Conservation (phyloP, 352 stramenopile species). For the Pythium coloratum region DNA sequence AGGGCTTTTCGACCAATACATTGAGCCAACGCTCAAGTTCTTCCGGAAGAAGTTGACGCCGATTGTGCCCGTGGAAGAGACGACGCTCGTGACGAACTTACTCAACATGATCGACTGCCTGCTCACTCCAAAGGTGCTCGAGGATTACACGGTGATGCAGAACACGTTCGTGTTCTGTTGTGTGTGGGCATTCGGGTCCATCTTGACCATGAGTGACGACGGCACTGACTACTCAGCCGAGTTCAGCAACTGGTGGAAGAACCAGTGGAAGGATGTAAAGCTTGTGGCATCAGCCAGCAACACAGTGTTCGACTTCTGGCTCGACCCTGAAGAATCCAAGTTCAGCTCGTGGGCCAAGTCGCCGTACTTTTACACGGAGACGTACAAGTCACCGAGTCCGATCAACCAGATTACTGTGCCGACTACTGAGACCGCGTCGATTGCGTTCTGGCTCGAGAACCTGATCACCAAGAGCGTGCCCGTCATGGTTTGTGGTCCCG, state of each 20-base stretch:
- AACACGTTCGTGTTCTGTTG: constrained; percentile 96
- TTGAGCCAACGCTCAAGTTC: constrained; percentile 91
- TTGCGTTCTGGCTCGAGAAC: constrained; percentile 96
- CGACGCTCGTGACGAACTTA: constrained; percentile 91
- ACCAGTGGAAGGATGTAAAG: constrained; percentile 96
- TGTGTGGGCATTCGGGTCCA: constrained; percentile 94
- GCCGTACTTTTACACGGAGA: constrained; percentile 93
- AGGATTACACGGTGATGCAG: constrained; percentile 80
- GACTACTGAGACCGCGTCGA: constrained; percentile 94
- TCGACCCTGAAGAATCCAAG: constrained; percentile 89
- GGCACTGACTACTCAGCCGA: constrained; percentile 93
- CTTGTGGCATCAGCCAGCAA: constrained; percentile 91
- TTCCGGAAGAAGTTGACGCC: constrained; percentile 93
- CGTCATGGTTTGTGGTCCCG: constrained; percentile 93
- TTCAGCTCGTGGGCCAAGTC: constrained; percentile 96
- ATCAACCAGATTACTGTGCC: constrained; percentile 93
- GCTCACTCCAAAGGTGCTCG: constrained; percentile 77
- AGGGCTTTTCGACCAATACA: constrained; percentile 91
- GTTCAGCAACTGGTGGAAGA: constrained; percentile 96
- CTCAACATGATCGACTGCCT: constrained; percentile 95
- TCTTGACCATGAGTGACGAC: constrained; percentile 92
- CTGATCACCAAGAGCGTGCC: constrained; percentile 89
- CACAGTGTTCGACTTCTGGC: constrained; percentile 97
- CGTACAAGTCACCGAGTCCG: constrained; percentile 79
- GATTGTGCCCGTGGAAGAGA: constrained; percentile 93